Conservation (phyloP, 1,139 yeast species). For the Saccharomyces uvarum region DNA sequence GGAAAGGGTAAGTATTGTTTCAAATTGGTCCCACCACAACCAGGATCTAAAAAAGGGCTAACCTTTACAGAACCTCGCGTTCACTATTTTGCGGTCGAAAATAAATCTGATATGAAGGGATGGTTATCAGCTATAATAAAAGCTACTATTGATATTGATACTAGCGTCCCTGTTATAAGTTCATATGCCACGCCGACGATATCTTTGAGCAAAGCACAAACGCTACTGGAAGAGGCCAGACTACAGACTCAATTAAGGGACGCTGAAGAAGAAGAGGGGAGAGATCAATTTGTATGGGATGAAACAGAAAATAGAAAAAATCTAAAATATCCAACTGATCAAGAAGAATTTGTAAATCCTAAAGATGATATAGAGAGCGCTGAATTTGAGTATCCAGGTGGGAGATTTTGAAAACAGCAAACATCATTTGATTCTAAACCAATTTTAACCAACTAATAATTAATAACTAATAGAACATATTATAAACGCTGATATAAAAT, state of each 20-base stretch:
- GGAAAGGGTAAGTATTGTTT: slow-evolving; percentile 93
- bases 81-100: slow-evolving; percentile 91
- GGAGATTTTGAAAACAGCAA: background rate
- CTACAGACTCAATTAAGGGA: slow-evolving; percentile 59
- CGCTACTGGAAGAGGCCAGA: slow-evolving; percentile 70
- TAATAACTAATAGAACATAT: background rate
- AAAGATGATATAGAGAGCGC: background rate
- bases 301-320: slow-evolving; percentile 9
- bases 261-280: slow-evolving; percentile 24
- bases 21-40: slow-evolving; percentile 93
- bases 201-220: slow-evolving; percentile 78
- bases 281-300: slow-evolving; percentile 18
- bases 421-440: background rate
- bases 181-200: slow-evolving; percentile 93
- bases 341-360: background rate
- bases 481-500: background rate
- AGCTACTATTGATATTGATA: slow-evolving; percentile 93
- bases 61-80: slow-evolving; percentile 94
- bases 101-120: slow-evolving; percentile 79
- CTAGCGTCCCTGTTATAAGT: slow-evolving; percentile 80
- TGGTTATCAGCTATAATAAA: slow-evolving; percentile 95
- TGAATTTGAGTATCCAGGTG: background rate
- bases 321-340: background rate
- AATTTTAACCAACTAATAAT: background rate
- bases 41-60: slow-evolving; percentile 90